Evolutionary conservation across 345 rosid genomes (phyloP).

Genomic region (Aethionema arabicum): DNA sequence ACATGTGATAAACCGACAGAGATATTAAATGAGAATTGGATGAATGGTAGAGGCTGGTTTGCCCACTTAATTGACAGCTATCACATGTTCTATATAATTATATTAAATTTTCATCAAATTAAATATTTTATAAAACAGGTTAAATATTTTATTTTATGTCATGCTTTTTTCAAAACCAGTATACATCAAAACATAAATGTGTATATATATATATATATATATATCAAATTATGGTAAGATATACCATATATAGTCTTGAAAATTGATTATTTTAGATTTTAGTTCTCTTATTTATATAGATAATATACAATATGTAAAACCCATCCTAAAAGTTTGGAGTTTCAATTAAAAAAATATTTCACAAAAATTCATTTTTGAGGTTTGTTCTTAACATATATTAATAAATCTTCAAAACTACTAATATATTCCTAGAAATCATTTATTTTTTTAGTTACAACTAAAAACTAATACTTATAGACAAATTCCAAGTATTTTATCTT

Average conservation of each 20-base stretch:
- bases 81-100: not conserved
- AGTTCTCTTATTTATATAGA: not conserved
- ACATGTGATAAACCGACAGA: constrained; percentile 20
- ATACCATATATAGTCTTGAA: not conserved
- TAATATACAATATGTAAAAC: not conserved
- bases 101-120: not conserved
- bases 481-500: too few species aligned
- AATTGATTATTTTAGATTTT: not conserved
- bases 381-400: too few species aligned
- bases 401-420: too few species aligned
- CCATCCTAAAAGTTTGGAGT: too few species aligned
- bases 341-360: not conserved
- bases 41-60: not conserved
- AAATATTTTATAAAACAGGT: not conserved
- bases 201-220: too few species aligned
- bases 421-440: too few species aligned
- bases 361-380: too few species aligned
- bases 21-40: constrained; percentile 10
- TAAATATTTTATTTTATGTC: not conserved
- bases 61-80: not conserved
- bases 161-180: not conserved
- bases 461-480: too few species aligned
- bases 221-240: not conserved
- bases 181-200: not conserved
- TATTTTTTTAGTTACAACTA: too few species aligned